Percentiles rank a stretch among this genome's conserved stretches.
Conservation (phyloP, 345 rosid genomes). For the Gossypium raimondii region DNA sequence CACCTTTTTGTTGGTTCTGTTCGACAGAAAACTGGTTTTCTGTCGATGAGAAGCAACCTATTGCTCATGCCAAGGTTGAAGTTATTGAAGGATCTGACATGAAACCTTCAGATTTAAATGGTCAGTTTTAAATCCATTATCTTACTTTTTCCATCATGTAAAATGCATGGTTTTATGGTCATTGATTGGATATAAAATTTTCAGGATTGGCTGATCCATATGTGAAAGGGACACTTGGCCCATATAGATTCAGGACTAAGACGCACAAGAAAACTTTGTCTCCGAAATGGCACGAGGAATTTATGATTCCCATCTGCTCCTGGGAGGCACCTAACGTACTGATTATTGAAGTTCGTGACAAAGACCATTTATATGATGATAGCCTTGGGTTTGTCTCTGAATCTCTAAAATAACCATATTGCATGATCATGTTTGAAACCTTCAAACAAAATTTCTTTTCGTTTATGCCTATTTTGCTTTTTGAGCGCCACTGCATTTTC, state of each 20-base stretch:
- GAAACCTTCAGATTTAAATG: slow-evolving; percentile 83
- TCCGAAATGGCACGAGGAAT: slow-evolving; percentile 94
- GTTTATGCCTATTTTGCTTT: background rate
- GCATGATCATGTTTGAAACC: background rate
- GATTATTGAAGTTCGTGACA: slow-evolving; percentile 71
- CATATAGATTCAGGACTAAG: slow-evolving; percentile 71
- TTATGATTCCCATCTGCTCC: slow-evolving; percentile 63
- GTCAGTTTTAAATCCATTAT: slow-evolving; percentile 33
- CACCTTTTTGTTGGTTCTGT: slow-evolving; percentile 13
- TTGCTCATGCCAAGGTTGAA: slow-evolving; percentile 73
- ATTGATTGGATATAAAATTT: slow-evolving; percentile 18
- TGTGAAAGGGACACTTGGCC: slow-evolving; percentile 86
- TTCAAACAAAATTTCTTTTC: background rate
- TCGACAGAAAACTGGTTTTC: slow-evolving; percentile 73
- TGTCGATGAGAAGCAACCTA: slow-evolving; percentile 72
- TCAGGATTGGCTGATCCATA: slow-evolving; percentile 95
- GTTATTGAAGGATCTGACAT: slow-evolving; percentile 76
- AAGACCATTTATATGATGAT: slow-evolving; percentile 80
- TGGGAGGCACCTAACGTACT: slow-evolving; percentile 74
- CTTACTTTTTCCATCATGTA: slow-evolving; percentile 6
- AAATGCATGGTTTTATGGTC: background rate
- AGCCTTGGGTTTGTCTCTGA: slow-evolving; percentile 65
- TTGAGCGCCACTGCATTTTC: background rate
- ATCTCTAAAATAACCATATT: background rate
- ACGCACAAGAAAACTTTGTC: slow-evolving; percentile 57